Evolutionary conservation across 257 asterid genomes (phyloP).

Genomic region (Apocynum venetum): DNA sequence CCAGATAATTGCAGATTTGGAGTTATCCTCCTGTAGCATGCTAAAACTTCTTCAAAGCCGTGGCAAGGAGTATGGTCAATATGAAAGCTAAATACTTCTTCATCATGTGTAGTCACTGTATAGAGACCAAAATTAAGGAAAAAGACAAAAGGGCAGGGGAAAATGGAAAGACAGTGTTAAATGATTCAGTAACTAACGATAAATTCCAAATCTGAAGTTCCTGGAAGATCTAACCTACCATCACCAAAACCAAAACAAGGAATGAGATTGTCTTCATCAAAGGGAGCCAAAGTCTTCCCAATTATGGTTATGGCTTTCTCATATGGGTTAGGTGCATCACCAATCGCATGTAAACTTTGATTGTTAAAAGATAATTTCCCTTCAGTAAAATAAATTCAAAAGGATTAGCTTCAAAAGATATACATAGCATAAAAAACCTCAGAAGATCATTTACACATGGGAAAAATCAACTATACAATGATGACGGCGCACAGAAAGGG

Average conservation of each 20-base stretch:
- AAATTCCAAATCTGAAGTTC: not conserved
- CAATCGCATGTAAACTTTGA: conserved; percentile 64
- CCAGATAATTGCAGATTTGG: conserved; percentile 69
- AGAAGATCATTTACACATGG: not conserved
- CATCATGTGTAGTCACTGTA: conserved; percentile 68
- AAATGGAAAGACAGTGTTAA: conserved; percentile 14
- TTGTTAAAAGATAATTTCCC: conserved; percentile 68
- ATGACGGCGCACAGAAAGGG: not conserved
- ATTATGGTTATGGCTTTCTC: conserved; percentile 77
- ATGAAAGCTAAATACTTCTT: conserved; percentile 77
- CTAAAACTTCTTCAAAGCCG: conserved; percentile 81
- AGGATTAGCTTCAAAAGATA: conserved; percentile 25
- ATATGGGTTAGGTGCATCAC: conserved; percentile 62
- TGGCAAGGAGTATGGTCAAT: conserved; percentile 72
- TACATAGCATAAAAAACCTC: not conserved
- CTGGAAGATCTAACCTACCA: conserved; percentile 38
- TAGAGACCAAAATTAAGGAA: not conserved
- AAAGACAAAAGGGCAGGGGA: not conserved
- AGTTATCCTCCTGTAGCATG: conserved; percentile 64
- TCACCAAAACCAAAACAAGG: conserved; percentile 94
- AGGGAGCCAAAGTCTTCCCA: conserved; percentile 81
- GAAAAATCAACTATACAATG: not conserved
- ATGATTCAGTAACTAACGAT: conserved; percentile 12
- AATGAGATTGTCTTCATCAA: conserved; percentile 79
- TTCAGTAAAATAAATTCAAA: conserved; percentile 32